These are phyloP conservation scores for Glaciozyma martinii DNA, from an alignment of 768 basidiomycete genomes.

Conservation along the genomic window DNA sequence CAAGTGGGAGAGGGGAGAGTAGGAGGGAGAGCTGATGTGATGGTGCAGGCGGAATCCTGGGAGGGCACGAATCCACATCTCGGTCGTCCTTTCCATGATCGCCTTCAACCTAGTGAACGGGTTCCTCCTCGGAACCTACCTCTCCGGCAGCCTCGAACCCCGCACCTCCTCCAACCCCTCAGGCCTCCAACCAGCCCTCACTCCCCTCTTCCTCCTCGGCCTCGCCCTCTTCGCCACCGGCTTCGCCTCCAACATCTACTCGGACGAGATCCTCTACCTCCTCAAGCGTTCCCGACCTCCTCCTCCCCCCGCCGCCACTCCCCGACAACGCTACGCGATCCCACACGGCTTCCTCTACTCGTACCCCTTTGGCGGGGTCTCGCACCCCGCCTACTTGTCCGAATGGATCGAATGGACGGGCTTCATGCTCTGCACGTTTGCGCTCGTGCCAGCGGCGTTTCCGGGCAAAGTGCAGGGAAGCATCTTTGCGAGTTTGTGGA, in stretches of 20 bases:
- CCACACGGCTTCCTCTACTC: constrained; percentile 61
- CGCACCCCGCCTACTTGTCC: constrained; percentile 87
- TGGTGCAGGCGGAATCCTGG: constrained; percentile 55
- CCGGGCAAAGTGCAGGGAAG: constrained; percentile 30
- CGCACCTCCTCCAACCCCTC: constrained; percentile 23
- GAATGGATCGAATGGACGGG: constrained; percentile 95
- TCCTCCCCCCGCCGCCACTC: constrained; percentile 27
- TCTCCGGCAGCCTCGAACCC: background rate
- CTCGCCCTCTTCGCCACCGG: constrained; percentile 58
- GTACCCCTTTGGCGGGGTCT: constrained; percentile 63
- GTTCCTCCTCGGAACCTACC: constrained; percentile 23
- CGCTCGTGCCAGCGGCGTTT: constrained; percentile 46
- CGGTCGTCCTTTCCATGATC: constrained; percentile 51
- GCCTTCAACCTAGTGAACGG: constrained; percentile 69
- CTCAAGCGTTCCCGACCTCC: constrained; percentile 40
- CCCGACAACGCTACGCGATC: constrained; percentile 37
- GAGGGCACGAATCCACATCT: constrained; percentile 65
- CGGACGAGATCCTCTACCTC: constrained; percentile 81
- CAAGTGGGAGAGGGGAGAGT: too few relatives aligned
- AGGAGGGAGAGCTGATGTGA: too few relatives aligned
- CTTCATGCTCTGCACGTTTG: constrained; percentile 56
- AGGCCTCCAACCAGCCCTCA: constrained; percentile 49
- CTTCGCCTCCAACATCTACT: constrained; percentile 66
- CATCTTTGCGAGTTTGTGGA: constrained; percentile 5
- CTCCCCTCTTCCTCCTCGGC: constrained; percentile 29